These are phyloP conservation scores for Phaeophleospora eucalypticola DNA, from an alignment of 2,329 filamentous ascomycete species.

Conservation along the genomic window DNA sequence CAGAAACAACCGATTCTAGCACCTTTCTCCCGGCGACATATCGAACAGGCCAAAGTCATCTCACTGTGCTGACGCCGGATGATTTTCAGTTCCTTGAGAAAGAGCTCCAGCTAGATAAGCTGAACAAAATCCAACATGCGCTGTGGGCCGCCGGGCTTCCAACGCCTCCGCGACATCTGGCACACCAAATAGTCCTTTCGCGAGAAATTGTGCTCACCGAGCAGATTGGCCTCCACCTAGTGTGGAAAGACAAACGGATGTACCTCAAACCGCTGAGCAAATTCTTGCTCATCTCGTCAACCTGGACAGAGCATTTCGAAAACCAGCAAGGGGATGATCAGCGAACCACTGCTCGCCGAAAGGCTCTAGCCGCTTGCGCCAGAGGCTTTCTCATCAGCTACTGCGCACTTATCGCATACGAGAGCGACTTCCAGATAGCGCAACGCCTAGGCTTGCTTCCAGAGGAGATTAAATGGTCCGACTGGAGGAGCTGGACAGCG, in stretches of 20 bases:
- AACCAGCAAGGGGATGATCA: not conserved
- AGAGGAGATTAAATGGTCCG: not conserved
- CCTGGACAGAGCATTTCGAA: not conserved
- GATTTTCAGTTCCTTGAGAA: not conserved
- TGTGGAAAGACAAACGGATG: not conserved
- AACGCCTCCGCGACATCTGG: not conserved
- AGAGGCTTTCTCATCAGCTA: not conserved
- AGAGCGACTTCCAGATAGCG: not conserved
- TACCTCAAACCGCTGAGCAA: not conserved
- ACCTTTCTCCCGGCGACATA: not conserved
- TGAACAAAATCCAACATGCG: not conserved
- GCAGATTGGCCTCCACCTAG: not conserved
- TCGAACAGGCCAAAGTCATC: not conserved
- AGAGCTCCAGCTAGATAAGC: not conserved
- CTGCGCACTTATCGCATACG: not conserved
- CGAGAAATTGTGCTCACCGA: not conserved
- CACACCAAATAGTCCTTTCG: not conserved
- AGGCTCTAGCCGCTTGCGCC: not conserved
- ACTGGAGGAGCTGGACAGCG: not conserved
- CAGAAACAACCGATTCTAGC: not conserved
- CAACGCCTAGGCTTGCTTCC: not conserved
- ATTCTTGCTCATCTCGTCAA: not conserved
- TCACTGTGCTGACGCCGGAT: not conserved
- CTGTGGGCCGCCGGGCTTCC: not conserved
- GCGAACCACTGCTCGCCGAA: not conserved